Conservation (phyloP, 129 eudicot genomes). For the Gnaphalium uliginosum region DNA sequence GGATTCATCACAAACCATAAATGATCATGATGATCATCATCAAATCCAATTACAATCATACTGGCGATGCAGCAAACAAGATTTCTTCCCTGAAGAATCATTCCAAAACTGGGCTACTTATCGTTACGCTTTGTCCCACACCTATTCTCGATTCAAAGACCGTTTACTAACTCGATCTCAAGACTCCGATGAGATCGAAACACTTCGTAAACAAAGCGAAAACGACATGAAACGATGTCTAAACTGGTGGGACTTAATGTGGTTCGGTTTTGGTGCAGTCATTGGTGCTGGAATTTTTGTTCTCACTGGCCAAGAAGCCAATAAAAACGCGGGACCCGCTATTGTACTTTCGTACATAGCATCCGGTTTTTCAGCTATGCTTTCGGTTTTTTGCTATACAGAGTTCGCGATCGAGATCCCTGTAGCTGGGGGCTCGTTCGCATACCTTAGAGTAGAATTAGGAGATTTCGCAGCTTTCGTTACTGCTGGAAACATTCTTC, state of each 20-base stretch:
- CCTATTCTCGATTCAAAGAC: conserved; percentile 49
- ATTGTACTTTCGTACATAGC: conserved; percentile 65
- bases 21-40: conserved; percentile 8
- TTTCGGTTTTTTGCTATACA: conserved; percentile 82
- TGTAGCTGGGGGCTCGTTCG: conserved; percentile 87
- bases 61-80: conserved; percentile 76
- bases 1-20: conserved; percentile 33
- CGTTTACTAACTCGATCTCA: conserved; percentile 56
- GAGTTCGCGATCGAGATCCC: conserved; percentile 87
- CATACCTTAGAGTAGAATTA: conserved; percentile 73
- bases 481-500: conserved; percentile 78
- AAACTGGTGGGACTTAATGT: conserved; percentile 79
- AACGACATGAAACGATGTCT: conserved; percentile 65
- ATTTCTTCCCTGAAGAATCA: conserved; percentile 73
- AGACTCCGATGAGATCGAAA: conserved; percentile 51
- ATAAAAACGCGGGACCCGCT: conserved; percentile 71
- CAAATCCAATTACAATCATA: conserved; percentile 43
- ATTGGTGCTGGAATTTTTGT: conserved; percentile 90
- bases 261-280: conserved; percentile 84
- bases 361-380: conserved; percentile 82
- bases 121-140: conserved; percentile 50
- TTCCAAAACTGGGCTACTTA: conserved; percentile 49
- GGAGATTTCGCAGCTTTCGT: conserved; percentile 80
- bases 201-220: conserved; percentile 52
- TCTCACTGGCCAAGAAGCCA: conserved; percentile 80